Percentiles rank a stretch among this genome's conserved stretches.
Conservation (phyloP, 2,329 filamentous ascomycete species). For the Fragosphaeria purpurea region DNA sequence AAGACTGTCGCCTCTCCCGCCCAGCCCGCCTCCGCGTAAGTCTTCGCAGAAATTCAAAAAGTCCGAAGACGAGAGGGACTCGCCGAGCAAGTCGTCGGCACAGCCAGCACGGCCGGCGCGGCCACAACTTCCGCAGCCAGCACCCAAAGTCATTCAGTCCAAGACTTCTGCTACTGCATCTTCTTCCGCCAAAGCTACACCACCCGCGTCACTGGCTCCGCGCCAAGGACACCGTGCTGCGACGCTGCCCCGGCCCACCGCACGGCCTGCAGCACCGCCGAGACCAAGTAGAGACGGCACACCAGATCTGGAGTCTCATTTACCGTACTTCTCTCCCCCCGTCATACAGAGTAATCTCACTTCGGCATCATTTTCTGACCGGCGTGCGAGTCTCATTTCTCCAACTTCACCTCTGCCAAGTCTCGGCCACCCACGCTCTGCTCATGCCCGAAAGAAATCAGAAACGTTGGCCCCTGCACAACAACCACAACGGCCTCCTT, state of each 20-base stretch:
- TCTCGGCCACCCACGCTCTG: too few species aligned
- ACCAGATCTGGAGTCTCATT: slow-evolving; percentile 47
- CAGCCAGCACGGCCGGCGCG: slow-evolving; percentile 12
- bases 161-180: slow-evolving; percentile 14
- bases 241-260: slow-evolving; percentile 15
- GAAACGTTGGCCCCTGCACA: too few species aligned
- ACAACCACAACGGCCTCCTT: too few species aligned
- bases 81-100: slow-evolving; percentile 26
- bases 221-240: slow-evolving; percentile 13
- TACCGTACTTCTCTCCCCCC: slow-evolving; percentile 36
- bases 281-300: slow-evolving; percentile 62
- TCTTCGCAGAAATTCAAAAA: slow-evolving; percentile 47
- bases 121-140: slow-evolving; percentile 14
- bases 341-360: slow-evolving; percentile 55
- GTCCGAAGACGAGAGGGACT: slow-evolving; percentile 26
- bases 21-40: slow-evolving; percentile 52
- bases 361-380: slow-evolving; percentile 37
- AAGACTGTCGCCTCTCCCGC: slow-evolving; percentile 37
- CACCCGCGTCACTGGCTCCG: slow-evolving; percentile 14
- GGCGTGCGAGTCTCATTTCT: slow-evolving; percentile 28
- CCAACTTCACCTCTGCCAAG: too few species aligned
- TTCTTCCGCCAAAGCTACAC: not conserved
- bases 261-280: slow-evolving; percentile 36
- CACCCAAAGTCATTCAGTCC: slow-evolving; percentile 7
- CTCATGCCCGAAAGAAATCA: too few species aligned